Evolutionary conservation across 2,329 filamentous ascomycete genomes (phyloP).

Genomic region (Aspergillus unguis): DNA sequence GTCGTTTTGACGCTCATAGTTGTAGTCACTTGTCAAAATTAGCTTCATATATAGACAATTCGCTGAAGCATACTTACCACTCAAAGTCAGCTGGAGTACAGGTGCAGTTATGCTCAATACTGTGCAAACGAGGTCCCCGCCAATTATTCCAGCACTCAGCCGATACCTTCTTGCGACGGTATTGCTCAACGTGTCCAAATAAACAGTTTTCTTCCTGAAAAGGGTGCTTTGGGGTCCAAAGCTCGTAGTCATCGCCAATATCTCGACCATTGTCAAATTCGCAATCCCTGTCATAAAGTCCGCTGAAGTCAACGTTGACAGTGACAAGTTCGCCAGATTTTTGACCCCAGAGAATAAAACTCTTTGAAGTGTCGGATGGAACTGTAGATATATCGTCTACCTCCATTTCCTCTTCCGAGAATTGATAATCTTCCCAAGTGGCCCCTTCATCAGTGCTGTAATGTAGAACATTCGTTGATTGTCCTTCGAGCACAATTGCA

Average conservation of each 20-base stretch:
- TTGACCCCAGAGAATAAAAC: constrained; percentile 84
- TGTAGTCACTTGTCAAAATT: constrained; percentile 68
- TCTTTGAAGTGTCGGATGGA: constrained; percentile 81
- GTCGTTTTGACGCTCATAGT: constrained; percentile 76
- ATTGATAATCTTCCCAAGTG: constrained; percentile 73
- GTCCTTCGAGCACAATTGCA: constrained; percentile 73
- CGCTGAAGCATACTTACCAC: constrained; percentile 60
- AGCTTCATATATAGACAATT: constrained; percentile 5
- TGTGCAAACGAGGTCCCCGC: constrained; percentile 67
- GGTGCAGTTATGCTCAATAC: constrained; percentile 69
- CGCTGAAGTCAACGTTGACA: constrained; percentile 84
- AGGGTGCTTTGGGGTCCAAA: constrained; percentile 87
- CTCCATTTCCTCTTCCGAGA: constrained; percentile 66
- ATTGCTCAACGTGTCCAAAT: constrained; percentile 86
- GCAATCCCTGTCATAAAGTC: constrained; percentile 70
- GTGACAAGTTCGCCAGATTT: constrained; percentile 59
- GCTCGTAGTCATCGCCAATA: constrained; percentile 67
- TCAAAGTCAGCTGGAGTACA: constrained; percentile 87
- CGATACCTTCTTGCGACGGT: constrained; percentile 82
- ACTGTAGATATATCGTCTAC: constrained; percentile 83
- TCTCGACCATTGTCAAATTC: constrained; percentile 60
- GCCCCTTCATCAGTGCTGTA: constrained; percentile 80
- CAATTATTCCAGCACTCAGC: constrained; percentile 77
- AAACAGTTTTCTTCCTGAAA: constrained; percentile 74
- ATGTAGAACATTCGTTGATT: constrained; percentile 63